phyloP scores from a whole-genome alignment of 805 yeast genomes.

The Myxozyma sirexii region DNA sequence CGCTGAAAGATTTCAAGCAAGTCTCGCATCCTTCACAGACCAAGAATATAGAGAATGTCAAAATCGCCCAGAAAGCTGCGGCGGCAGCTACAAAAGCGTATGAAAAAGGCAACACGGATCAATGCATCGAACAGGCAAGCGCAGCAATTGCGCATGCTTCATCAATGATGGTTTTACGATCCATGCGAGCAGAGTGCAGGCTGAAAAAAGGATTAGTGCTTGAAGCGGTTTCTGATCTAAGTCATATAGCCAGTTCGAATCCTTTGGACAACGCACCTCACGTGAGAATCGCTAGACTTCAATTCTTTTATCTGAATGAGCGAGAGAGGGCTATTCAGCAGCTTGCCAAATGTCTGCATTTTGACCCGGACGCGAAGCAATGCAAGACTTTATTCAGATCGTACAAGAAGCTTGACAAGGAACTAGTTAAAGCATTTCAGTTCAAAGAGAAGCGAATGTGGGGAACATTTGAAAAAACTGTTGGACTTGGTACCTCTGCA shows the following conservation, averaged over 20 bases:
- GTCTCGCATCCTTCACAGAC: slow-evolving; percentile 35
- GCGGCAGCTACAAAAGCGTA: slow-evolving; percentile 26
- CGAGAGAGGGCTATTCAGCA: slow-evolving; percentile 55
- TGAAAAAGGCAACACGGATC: slow-evolving; percentile 28
- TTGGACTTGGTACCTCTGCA: slow-evolving; percentile 8
- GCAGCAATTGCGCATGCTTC: slow-evolving; percentile 41
- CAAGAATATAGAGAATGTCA: slow-evolving; percentile 28
- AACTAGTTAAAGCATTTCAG: slow-evolving; percentile 19
- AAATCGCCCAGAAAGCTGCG: slow-evolving; percentile 25
- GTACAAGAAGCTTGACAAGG: slow-evolving; percentile 29
- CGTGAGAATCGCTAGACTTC: slow-evolving; percentile 43
- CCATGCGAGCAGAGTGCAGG: slow-evolving; percentile 42
- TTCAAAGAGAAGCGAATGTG: slow-evolving; percentile 18
- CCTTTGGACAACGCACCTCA: slow-evolving; percentile 38
- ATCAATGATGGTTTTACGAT: slow-evolving; percentile 35
- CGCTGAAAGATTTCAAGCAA: slow-evolving; percentile 32
- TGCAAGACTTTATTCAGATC: slow-evolving; percentile 52
- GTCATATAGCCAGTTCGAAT: slow-evolving; percentile 36
- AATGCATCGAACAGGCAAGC: slow-evolving; percentile 37
- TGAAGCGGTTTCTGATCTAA: slow-evolving; percentile 44
- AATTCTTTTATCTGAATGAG: slow-evolving; percentile 56
- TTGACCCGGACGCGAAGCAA: slow-evolving; percentile 68
- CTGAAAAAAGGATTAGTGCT: slow-evolving; percentile 39
- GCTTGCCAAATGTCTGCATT: slow-evolving; percentile 69
- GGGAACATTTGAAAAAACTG: slow-evolving; percentile 17